phyloP scores from a whole-genome alignment of 2,329 filamentous ascomycete species.

The Teratosphaeriaceae sp. region DNA sequence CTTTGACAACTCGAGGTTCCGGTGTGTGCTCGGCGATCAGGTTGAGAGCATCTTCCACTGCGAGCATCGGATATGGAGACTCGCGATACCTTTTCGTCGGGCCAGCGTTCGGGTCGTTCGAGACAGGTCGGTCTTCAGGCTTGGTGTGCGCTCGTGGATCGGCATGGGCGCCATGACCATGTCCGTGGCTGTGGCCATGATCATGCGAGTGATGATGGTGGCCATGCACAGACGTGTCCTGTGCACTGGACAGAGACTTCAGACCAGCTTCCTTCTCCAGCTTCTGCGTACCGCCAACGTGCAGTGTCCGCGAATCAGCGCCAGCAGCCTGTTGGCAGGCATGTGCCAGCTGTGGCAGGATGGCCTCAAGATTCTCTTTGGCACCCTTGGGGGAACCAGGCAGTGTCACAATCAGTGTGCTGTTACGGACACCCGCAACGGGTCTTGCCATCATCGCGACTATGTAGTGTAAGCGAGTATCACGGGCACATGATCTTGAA shows the following conservation, averaged over 20 bases:
- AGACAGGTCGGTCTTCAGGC: slow-evolving; percentile 48
- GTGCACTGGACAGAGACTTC: slow-evolving; percentile 3
- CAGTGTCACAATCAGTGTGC: slow-evolving; percentile 76
- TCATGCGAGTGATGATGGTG: slow-evolving; percentile 28
- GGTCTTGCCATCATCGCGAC: slow-evolving; percentile 96
- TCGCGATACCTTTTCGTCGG: slow-evolving; percentile 66
- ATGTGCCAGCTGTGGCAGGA: slow-evolving; percentile 87
- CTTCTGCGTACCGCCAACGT: slow-evolving; percentile 73
- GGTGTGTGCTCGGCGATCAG: slow-evolving; percentile 71
- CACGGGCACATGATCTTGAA: neutral
- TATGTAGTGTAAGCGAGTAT: slow-evolving; percentile 33
- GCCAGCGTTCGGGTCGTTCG: slow-evolving; percentile 54
- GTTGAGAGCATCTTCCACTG: slow-evolving; percentile 71
- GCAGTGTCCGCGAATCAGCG: slow-evolving; percentile 69
- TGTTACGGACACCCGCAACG: slow-evolving; percentile 78
- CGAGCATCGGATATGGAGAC: slow-evolving; percentile 88
- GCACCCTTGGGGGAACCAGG: slow-evolving; percentile 95
- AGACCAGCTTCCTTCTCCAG: slow-evolving; percentile 74
- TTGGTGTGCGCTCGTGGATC: slow-evolving; percentile 62
- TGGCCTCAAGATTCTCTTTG: slow-evolving; percentile 81
- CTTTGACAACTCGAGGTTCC: slow-evolving; percentile 48
- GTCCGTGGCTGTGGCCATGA: slow-evolving; percentile 46
- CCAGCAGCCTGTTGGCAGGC: slow-evolving; percentile 88
- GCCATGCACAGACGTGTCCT: slow-evolving; percentile 13
- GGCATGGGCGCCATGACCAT: slow-evolving; percentile 34